Conservation (phyloP, 2,329 filamentous ascomycete genomes). For the Botrytis elliptica region DNA sequence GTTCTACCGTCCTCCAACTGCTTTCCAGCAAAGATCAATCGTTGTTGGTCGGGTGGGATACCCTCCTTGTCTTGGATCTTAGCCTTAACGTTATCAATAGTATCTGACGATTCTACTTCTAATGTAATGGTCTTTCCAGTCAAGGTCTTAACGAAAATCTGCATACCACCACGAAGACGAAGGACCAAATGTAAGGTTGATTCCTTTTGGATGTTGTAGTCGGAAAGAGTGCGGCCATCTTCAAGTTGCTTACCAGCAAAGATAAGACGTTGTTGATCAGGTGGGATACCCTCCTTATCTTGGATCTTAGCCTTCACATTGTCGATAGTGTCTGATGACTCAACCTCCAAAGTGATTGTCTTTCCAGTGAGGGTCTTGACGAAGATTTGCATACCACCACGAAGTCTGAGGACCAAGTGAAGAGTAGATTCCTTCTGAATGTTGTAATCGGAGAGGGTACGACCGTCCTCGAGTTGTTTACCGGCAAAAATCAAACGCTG, state of each 20-base stretch:
- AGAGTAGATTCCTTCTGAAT: constrained; percentile 90
- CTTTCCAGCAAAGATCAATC: constrained; percentile 70
- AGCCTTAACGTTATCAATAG: constrained; percentile 68
- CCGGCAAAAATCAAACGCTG: constrained; percentile 92
- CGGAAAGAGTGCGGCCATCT: constrained; percentile 76
- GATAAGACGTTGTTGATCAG: constrained; percentile 68
- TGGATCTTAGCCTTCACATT: constrained; percentile 73
- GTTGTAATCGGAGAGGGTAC: constrained; percentile 92
- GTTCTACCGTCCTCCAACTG: constrained; percentile 75
- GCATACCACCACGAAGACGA: constrained; percentile 72
- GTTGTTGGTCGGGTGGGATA: constrained; percentile 69
- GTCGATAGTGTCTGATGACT: constrained; percentile 67
- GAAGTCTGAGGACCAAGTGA: constrained; percentile 76
- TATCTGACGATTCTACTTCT: constrained; percentile 66
- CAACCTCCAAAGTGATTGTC: constrained; percentile 68
- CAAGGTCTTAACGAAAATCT: constrained; percentile 70
- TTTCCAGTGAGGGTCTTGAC: constrained; percentile 70
- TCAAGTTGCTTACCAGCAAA: constrained; percentile 71
- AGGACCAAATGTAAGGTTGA: constrained; percentile 70
- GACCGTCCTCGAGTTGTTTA: constrained; percentile 90
- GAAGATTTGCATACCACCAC: constrained; percentile 77
- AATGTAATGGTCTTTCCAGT: constrained; percentile 70
- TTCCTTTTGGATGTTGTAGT: constrained; percentile 86
- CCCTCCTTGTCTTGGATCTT: constrained; percentile 74
- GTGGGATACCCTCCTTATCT: constrained; percentile 70